A percentile compares a stretch with the other conserved stretches of the same genome.
These are phyloP conservation scores for Parathielavia hyrcaniae DNA, from an alignment of 495 filamentous ascomycete species.

Conservation along the genomic window DNA sequence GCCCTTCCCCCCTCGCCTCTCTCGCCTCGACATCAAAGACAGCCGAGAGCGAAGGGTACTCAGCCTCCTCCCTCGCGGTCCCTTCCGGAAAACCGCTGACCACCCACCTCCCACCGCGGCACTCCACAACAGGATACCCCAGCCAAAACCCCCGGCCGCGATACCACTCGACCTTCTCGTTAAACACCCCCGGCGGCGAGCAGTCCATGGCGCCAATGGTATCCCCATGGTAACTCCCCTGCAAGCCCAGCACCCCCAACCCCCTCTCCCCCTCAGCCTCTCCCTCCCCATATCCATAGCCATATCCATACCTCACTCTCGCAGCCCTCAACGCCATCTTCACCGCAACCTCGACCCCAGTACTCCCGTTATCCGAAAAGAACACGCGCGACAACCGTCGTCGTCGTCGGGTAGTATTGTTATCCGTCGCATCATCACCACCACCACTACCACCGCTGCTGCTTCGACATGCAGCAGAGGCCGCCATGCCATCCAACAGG, in stretches of 20 bases:
- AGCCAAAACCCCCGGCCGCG: slow-evolving; percentile 68
- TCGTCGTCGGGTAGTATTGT: slow-evolving; percentile 50
- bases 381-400: slow-evolving; percentile 62
- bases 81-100: slow-evolving; percentile 47
- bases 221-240: slow-evolving; percentile 74
- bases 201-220: slow-evolving; percentile 79
- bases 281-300: no score
- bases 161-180: slow-evolving; percentile 77
- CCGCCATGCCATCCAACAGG: slow-evolving; percentile 47
- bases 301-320: slow-evolving; percentile 52
- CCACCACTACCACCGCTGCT: no score
- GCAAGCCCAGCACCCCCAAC: slow-evolving; percentile 61
- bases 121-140: slow-evolving; percentile 62
- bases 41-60: slow-evolving; percentile 41
- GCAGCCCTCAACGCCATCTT: slow-evolving; percentile 71
- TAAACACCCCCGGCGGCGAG: slow-evolving; percentile 63
- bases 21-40: slow-evolving; percentile 57
- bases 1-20: slow-evolving; percentile 34
- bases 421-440: no score
- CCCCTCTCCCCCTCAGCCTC: slow-evolving; percentile 42
- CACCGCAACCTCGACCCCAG: slow-evolving; percentile 69
- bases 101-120: slow-evolving; percentile 56
- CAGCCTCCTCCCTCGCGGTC: slow-evolving; percentile 19
- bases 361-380: slow-evolving; percentile 74
- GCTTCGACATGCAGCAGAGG: no score